phyloP scores from a whole-genome alignment of 1,284 basidiomycete species.

The Melampsora abietis-canadensis region DNA sequence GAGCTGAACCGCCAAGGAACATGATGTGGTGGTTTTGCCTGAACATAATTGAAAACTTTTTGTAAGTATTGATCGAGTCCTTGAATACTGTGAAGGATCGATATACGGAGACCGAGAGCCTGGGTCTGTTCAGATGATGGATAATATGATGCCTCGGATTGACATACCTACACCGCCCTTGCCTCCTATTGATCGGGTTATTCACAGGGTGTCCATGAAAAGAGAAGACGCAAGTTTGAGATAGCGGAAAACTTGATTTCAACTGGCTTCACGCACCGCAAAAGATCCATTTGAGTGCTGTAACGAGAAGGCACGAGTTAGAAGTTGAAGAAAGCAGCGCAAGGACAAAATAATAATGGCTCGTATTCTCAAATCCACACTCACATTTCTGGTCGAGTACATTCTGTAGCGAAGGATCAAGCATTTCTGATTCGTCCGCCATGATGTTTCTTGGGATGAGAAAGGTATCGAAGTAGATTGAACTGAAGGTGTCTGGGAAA shows the following conservation, averaged over 20 bases:
- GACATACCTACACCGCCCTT: conserved; percentile 48
- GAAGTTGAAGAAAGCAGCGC: neutral
- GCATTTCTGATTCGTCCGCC: conserved; percentile 11
- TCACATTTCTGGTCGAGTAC: conserved; percentile 41
- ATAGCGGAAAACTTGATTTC: neutral
- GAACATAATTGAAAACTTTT: conserved; percentile 34
- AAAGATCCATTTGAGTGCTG: conserved; percentile 51
- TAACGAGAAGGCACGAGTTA: neutral
- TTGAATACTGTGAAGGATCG: no score
- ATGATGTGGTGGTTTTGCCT: conserved; percentile 95
- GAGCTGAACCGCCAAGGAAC: conserved; percentile 89
- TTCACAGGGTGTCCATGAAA: neutral
- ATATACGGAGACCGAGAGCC: no score
- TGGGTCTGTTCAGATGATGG: neutral
- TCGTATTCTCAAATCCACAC: neutral
- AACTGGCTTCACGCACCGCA: conserved; percentile 47
- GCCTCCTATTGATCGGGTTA: conserved; percentile 42
- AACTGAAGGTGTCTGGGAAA: no score
- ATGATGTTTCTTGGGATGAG: neutral
- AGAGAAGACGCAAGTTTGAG: neutral
- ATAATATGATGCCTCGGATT: neutral
- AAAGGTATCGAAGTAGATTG: neutral
- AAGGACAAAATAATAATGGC: neutral
- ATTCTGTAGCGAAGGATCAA: conserved; percentile 34
- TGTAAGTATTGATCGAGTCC: neutral